Evolutionary conservation across 192 early-diverging fungal genomes (phyloP).

Genomic region (Coemansia erecta): DNA sequence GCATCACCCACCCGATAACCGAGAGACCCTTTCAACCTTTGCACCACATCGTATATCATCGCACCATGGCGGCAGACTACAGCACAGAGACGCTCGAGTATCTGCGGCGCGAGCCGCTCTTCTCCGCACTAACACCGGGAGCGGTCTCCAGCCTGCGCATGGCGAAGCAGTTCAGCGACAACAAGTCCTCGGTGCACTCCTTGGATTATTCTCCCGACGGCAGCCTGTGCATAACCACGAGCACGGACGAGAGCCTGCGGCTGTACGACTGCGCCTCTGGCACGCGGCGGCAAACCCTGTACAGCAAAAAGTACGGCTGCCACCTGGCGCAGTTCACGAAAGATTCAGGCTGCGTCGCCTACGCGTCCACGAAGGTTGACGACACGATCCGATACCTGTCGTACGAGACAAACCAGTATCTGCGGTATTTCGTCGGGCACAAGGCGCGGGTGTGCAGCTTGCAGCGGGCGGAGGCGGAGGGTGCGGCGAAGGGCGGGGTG

Average conservation of each 20-base stretch:
- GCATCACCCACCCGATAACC: too few relatives aligned
- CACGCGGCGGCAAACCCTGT: conserved; percentile 69
- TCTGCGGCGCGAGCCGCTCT: conserved; percentile 30
- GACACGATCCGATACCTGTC: conserved; percentile 93
- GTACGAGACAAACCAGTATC: conserved; percentile 90
- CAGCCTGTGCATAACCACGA: conserved; percentile 71
- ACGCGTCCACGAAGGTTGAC: conserved; percentile 94
- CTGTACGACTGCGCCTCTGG: conserved; percentile 82
- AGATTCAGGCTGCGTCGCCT: conserved; percentile 70
- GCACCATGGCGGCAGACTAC: conserved; percentile 4
- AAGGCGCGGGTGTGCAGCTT: conserved; percentile 68
- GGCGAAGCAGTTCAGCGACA: conserved; percentile 76
- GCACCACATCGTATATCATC: too few relatives aligned
- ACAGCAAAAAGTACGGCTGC: conserved; percentile 96
- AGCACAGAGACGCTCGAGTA: conserved; percentile 15
- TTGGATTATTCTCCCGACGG: conserved; percentile 80
- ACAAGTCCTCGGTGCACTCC: conserved; percentile 71
- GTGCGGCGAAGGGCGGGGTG: not conserved
- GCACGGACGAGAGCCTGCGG: conserved; percentile 82
- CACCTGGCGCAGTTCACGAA: conserved; percentile 86
- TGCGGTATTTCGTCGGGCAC: conserved; percentile 92
- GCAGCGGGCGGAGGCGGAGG: conserved; percentile 77
- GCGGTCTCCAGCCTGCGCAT: conserved; percentile 33
- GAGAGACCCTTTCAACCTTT: too few relatives aligned
- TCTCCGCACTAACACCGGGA: conserved; percentile 18